Base-by-base conservation (phyloP, 768 basidiomycete genomes). In the Baorangia bicolor region DNA sequence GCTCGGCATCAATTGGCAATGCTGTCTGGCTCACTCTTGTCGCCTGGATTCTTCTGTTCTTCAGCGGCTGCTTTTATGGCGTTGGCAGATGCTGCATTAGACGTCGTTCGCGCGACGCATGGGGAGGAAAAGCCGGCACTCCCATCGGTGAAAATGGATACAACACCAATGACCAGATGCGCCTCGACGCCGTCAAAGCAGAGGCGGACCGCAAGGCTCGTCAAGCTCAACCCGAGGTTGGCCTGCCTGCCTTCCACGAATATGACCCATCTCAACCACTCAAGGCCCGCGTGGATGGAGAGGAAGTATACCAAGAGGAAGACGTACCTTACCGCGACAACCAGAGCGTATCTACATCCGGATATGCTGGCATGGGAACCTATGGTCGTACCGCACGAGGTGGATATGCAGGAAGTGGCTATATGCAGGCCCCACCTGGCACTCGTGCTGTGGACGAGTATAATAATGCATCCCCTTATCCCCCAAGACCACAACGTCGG, bases 21-120 rank as follows among this genome's bases (percentile, higher is more conserved):
- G 93, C 90, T 21, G 82, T 95, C 40, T 98, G 95, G 95, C 75
- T 98, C 43, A 93, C 92, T 3, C 82, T 98, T 33, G 88, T 84
- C 2, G 91, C 92, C 1, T 94, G 89, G 82, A 25, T 95, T 18
- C 76, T 94, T 20, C 78, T 98, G 40, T 92, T 94, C 80, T 88
- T 97, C 72, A 88, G 90, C 42, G 91, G 93, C 13, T 96, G 93
- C 70, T 87, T 93, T 76, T 96, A 85, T 66, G 81, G 86, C 3
- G 64, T 93, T 38, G 94, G 95, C 16, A 80, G 90, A 55, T 94
- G 94, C 61, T 96, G 94, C 66, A 80, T 93, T n/a, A 77, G 74
- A 33, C 81, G 81, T 28, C 81, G 85, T 47, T 68, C 71, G 30
- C 71, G 70, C 42, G 75, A 76, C 33, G 75, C 75, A 63, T 74